Evolutionary conservation across 2,329 filamentous ascomycete species (phyloP), one percentile per base, ranked within the genome.

Genomic region (Xylariales sp.): DNA sequence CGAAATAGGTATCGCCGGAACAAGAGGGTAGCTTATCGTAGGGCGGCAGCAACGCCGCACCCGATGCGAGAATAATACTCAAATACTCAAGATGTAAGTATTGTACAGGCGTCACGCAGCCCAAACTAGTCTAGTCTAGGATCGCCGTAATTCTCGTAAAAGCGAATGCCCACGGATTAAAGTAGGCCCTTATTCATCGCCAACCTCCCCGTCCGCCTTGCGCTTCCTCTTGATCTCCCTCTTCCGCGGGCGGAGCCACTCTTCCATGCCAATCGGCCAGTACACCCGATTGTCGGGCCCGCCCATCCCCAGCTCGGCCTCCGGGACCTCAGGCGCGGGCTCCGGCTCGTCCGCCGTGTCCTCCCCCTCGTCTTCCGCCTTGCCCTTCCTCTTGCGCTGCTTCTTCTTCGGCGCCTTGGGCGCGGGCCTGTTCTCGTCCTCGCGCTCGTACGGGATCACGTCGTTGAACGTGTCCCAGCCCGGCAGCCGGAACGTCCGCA

Each of bases 251-350:
- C 90, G 86, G 28, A 97, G 81, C 93, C 94, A 97, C 69, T 97
- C 92, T 77, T 97, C 94, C 89, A 94, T 93, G 0, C 93, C 93
- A 0, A 89, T 85, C 0, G 94, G 94, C 94, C 95, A 97, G 77
- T 97, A 97, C 0, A 97, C 95, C 49, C 94, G 84, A 56, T 89
- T 85, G 32, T 95, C 85, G 0, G 90, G 88, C 0, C 95, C 95
- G 46, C 95, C 95, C 94, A 97, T 97, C 1, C 89, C 90, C 12
- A 96, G 82, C 18, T 97, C 92, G 5, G 91, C 87, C 0, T 90
- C 85, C 0, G 85, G 82, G 0, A 96, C 81, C 5, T 83, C 80
- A 69, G 85, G 76, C 52, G 80, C 75, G 18, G 54, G 6, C 18
- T 79, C 73, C 1, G 79, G 78, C 12, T 81, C 81, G 0, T 85